These are phyloP conservation scores for Scenedesmus sp. DNA, from an alignment of 163 green algal species.

Conservation along the genomic window DNA sequence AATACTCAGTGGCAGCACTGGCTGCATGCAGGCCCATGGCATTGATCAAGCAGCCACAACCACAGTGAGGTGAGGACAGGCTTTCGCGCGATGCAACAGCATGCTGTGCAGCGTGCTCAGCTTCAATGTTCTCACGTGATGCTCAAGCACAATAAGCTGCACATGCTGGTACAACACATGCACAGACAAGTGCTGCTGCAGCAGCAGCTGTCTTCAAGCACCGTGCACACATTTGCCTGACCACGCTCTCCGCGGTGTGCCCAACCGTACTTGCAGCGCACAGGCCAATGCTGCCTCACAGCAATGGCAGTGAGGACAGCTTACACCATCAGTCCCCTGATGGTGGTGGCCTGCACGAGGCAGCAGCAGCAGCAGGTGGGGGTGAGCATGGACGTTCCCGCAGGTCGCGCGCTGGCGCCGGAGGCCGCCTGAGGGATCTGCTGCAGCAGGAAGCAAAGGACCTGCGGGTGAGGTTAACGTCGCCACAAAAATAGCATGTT, in stretches of 20 bases:
- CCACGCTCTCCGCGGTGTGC: not conserved
- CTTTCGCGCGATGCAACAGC: not conserved
- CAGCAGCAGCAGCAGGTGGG: not conserved
- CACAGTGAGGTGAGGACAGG: not conserved
- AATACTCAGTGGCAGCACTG: not conserved
- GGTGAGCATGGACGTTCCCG: not conserved
- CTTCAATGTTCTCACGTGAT: not conserved
- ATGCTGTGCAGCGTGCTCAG: not conserved
- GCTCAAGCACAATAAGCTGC: not conserved
- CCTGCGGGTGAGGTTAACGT: conserved; percentile 3
- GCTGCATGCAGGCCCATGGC: not conserved
- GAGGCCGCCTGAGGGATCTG: conserved; percentile 25
- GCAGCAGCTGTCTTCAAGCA: not conserved
- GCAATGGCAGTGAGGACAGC: conserved; percentile 41
- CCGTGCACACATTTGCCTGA: not conserved
- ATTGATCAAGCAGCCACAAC: not conserved
- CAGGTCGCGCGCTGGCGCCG: conserved; percentile 15
- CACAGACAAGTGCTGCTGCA: no score
- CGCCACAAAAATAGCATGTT: not conserved
- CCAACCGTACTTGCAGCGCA: not conserved
- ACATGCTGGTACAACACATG: not conserved
- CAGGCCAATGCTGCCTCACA: conserved; percentile 25
- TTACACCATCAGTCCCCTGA: not conserved
- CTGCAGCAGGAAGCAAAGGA: conserved; percentile 53
- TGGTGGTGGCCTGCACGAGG: not conserved